Percentiles rank a stretch among this genome's conserved stretches.
phyloP scores from a whole-genome alignment of 169 alveolate genomes.

The Babesia ovata region DNA sequence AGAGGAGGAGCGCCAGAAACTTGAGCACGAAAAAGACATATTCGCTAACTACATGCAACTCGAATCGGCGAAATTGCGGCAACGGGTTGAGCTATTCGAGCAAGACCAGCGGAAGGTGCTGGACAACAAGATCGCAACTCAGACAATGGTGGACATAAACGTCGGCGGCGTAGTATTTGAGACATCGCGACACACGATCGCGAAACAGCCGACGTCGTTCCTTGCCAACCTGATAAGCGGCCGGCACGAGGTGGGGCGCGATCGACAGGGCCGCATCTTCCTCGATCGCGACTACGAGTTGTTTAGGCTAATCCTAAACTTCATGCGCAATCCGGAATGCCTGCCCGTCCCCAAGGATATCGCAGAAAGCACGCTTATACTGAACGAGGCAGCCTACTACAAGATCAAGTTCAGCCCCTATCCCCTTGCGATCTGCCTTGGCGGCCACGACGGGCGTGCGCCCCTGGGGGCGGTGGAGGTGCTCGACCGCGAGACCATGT shows the following conservation, averaged over 20 bases:
- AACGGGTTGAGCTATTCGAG: conserved; percentile 76
- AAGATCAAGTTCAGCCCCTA: conserved; percentile 84
- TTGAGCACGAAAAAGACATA: conserved; percentile 82
- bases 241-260: conserved; percentile 80
- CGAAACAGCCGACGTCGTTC: conserved; percentile 79
- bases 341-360: conserved; percentile 78
- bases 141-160: conserved; percentile 84
- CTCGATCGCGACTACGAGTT: conserved; percentile 85
- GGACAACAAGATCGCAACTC: conserved; percentile 82
- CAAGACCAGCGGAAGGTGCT: conserved; percentile 77
- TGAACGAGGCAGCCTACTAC: conserved; percentile 82
- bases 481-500: conserved; percentile 81
- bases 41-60: conserved; percentile 73
- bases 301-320: conserved; percentile 82
- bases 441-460: conserved; percentile 85
- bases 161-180: conserved; percentile 88
- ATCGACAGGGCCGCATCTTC: conserved; percentile 84
- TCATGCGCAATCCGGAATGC: conserved; percentile 79
- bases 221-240: conserved; percentile 82
- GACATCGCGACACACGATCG: conserved; percentile 83
- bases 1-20: conserved; percentile 77
- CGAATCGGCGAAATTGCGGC: conserved; percentile 73
- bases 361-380: conserved; percentile 78
- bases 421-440: conserved; percentile 80
- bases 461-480: conserved; percentile 80